phyloP scores from a whole-genome alignment of 257 asterid genomes.

The Verbascum thapsus region DNA sequence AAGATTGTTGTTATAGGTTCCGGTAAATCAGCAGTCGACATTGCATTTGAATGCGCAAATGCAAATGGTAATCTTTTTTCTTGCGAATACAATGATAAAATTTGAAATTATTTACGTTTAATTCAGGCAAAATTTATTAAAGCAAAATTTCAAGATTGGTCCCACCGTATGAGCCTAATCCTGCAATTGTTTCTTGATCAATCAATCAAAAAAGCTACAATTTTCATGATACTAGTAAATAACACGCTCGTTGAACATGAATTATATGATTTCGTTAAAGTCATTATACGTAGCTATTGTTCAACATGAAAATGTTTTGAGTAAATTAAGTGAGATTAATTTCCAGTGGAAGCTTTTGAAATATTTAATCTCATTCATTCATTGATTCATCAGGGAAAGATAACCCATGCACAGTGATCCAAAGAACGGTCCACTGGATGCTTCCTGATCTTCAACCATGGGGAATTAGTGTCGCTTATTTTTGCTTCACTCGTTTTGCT shows the following conservation, averaged over 20 bases:
- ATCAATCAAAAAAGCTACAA: neutral
- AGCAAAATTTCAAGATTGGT: no score
- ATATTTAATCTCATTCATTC: neutral
- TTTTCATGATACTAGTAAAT: neutral
- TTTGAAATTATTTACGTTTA: no score
- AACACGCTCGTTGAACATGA: no score
- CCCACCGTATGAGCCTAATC: no score
- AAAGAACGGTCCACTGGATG: conserved; percentile 57
- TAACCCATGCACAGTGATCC: conserved; percentile 64
- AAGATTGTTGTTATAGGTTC: conserved; percentile 51
- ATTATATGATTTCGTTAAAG: no score
- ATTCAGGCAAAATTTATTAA: no score
- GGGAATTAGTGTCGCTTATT: conserved; percentile 43
- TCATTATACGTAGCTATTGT: no score
- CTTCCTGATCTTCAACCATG: conserved; percentile 39
- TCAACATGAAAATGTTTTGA: no score
- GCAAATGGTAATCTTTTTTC: conserved; percentile 45
- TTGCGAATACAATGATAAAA: neutral
- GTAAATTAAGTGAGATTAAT: no score
- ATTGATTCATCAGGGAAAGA: conserved; percentile 38
- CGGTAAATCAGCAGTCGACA: conserved; percentile 59
- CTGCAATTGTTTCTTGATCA: no score
- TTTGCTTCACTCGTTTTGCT: conserved; percentile 49
- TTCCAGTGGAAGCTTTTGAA: no score
- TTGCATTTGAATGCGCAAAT: conserved; percentile 46